These are phyloP conservation scores for Neospermospora avenae DNA, from an alignment of 2,329 filamentous ascomycete genomes.

Conservation along the genomic window DNA sequence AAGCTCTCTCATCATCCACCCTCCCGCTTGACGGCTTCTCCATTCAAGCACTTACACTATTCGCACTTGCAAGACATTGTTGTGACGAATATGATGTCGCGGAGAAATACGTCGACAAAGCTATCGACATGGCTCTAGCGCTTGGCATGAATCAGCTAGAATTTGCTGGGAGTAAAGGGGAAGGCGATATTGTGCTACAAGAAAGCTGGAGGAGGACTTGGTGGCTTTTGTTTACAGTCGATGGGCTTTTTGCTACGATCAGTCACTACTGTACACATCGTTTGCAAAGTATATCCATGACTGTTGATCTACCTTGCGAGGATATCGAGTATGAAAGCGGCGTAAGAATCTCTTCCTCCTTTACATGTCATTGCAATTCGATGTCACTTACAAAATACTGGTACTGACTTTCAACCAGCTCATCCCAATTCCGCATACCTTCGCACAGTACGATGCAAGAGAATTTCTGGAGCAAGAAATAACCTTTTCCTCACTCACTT, in stretches of 20 bases:
- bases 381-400: not conserved
- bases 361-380: not conserved
- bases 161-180: slow-evolving; percentile 48
- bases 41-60: slow-evolving; percentile 37
- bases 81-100: slow-evolving; percentile 28
- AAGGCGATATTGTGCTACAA: slow-evolving; percentile 45
- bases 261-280: slow-evolving; percentile 34
- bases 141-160: slow-evolving; percentile 55
- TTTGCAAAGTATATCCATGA: slow-evolving; percentile 46
- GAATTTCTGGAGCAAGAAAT: slow-evolving; percentile 54
- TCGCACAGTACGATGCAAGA: slow-evolving; percentile 59
- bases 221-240: slow-evolving; percentile 66
- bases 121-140: slow-evolving; percentile 54
- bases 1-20: not conserved
- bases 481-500: slow-evolving; percentile 62
- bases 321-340: slow-evolving; percentile 51
- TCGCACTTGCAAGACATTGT: slow-evolving; percentile 38
- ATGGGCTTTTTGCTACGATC: slow-evolving; percentile 43
- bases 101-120: slow-evolving; percentile 39
- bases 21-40: slow-evolving; percentile 26
- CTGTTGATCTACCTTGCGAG: slow-evolving; percentile 62
- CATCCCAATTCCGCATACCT: slow-evolving; percentile 43
- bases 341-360: slow-evolving; percentile 30
- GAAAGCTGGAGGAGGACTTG: slow-evolving; percentile 67
- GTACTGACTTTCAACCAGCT: slow-evolving; percentile 35